Percentiles rank a stretch among this genome's conserved stretches.
phyloP scores from a whole-genome alignment of 1,139 yeast genomes.

The Tardiomyces digboiensis region DNA sequence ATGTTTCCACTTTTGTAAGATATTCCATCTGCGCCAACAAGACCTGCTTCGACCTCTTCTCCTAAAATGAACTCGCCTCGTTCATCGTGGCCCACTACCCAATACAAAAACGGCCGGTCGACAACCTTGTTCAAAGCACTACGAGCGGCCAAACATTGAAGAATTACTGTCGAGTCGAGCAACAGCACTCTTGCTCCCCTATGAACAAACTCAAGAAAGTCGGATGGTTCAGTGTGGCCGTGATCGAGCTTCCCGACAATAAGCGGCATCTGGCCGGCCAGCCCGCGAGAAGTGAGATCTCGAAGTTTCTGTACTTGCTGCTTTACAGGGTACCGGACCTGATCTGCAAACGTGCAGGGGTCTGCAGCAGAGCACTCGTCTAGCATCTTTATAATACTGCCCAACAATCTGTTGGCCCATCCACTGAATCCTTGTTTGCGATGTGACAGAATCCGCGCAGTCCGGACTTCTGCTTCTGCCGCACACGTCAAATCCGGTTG shows the following conservation, averaged over 20 bases:
- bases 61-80: conserved; percentile 13
- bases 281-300: not conserved
- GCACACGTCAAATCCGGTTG: no score
- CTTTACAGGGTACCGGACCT: conserved; percentile 9
- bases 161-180: conserved; percentile 14
- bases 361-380: not conserved
- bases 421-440: no score
- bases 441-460: no score
- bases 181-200: conserved; percentile 13
- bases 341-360: conserved; percentile 4
- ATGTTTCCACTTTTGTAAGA: conserved; percentile 10
- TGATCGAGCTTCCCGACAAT: conserved; percentile 14
- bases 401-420: no score
- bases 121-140: conserved; percentile 13
- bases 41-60: conserved; percentile 17
- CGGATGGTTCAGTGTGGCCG: conserved; percentile 18
- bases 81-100: conserved; percentile 12
- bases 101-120: conserved; percentile 14
- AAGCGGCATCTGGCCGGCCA: conserved; percentile 8
- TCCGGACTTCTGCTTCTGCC: no score
- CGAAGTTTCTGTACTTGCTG: conserved; percentile 11
- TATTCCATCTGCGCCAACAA: conserved; percentile 18
- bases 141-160: conserved; percentile 17
- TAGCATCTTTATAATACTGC: not conserved
- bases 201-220: conserved; percentile 12